These are phyloP conservation scores for Lepiota brunneoincarnata DNA, from an alignment of 768 basidiomycete species.

Conservation along the genomic window DNA sequence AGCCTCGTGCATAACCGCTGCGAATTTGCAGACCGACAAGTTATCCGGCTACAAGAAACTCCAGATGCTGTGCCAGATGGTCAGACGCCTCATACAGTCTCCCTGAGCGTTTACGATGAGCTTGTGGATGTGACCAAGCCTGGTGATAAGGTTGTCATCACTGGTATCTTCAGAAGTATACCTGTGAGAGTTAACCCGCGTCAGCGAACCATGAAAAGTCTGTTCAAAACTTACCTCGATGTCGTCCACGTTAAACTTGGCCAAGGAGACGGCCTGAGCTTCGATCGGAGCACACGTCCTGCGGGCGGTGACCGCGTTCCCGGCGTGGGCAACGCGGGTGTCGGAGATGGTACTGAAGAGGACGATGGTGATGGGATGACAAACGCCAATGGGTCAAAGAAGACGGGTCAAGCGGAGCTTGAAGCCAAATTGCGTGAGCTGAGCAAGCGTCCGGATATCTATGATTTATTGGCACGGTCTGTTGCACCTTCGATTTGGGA, in stretches of 20 bases:
- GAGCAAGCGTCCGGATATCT: conserved; percentile 75
- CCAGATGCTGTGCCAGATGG: conserved; percentile 98
- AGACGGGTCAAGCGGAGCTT: conserved; percentile 62
- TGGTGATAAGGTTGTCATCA: conserved; percentile 87
- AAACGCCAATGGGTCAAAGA: conserved; percentile 36
- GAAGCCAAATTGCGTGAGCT: conserved; percentile 77
- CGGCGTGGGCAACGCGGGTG: conserved; percentile 68
- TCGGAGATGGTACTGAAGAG: conserved; percentile 67
- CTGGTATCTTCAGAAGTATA: conserved; percentile 92
- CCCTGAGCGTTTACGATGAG: conserved; percentile 96
- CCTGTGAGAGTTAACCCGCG: conserved; percentile 95
- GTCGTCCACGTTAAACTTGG: conserved; percentile 83
- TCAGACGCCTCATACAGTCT: conserved; percentile 97
- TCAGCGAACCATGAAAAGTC: conserved; percentile 86
- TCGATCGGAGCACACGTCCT: conserved; percentile 77
- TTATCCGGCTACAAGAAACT: conserved; percentile 94
- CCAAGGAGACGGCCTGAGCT: conserved; percentile 56
- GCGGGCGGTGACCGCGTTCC: conserved; percentile 66
- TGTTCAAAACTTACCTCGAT: conserved; percentile 98
- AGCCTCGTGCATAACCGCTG: conserved; percentile 95
- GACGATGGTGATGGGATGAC: conserved; percentile 20
- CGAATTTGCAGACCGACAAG: conserved; percentile 94
- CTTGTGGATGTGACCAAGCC: conserved; percentile 96
- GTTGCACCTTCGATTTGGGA: conserved; percentile 96
- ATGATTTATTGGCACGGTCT: conserved; percentile 79